These are phyloP conservation scores for Clarireedia hainanense DNA, from an alignment of 2,329 filamentous ascomycete species.

Conservation along the genomic window DNA sequence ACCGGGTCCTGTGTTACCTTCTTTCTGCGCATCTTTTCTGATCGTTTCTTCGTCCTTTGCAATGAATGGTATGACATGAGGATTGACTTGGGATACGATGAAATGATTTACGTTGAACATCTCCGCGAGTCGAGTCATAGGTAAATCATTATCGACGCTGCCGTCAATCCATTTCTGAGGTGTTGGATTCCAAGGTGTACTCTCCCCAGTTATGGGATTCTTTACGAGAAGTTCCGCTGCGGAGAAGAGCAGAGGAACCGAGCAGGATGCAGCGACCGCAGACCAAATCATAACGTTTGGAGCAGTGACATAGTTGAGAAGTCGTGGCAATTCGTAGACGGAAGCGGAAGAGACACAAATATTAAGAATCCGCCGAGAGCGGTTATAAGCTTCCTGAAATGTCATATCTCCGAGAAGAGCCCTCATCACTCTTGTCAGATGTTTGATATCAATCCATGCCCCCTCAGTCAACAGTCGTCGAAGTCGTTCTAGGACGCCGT, in stretches of 20 bases:
- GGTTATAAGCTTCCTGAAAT: constrained; percentile 92
- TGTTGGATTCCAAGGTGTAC: constrained; percentile 77
- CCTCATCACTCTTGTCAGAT: constrained; percentile 76
- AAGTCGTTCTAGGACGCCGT: constrained; percentile 60
- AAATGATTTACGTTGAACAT: constrained; percentile 99
- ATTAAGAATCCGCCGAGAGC: constrained; percentile 85
- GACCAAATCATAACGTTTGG: constrained; percentile 96
- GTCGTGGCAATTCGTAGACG: constrained; percentile 74
- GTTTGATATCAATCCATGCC: constrained; percentile 75
- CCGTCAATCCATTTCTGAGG: constrained; percentile 88
- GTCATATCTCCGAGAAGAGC: constrained; percentile 79
- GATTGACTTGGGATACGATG: constrained; percentile 94
- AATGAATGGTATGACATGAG: constrained; percentile 83
- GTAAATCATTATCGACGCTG: constrained; percentile 88
- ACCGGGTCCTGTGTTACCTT: constrained; percentile 26
- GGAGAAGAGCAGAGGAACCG: constrained; percentile 79
- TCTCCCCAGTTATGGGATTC: constrained; percentile 69
- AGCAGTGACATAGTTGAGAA: constrained; percentile 88
- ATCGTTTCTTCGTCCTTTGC: constrained; percentile 57
- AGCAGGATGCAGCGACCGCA: constrained; percentile 91
- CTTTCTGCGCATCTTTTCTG: constrained; percentile 31
- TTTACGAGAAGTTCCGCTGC: constrained; percentile 75
- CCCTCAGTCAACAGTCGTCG: constrained; percentile 72
- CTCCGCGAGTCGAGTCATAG: constrained; percentile 80
- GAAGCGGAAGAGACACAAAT: constrained; percentile 87